Evolutionary conservation across 345 rosid species (phyloP).

Genomic region (Pseudoturritis turrita): DNA sequence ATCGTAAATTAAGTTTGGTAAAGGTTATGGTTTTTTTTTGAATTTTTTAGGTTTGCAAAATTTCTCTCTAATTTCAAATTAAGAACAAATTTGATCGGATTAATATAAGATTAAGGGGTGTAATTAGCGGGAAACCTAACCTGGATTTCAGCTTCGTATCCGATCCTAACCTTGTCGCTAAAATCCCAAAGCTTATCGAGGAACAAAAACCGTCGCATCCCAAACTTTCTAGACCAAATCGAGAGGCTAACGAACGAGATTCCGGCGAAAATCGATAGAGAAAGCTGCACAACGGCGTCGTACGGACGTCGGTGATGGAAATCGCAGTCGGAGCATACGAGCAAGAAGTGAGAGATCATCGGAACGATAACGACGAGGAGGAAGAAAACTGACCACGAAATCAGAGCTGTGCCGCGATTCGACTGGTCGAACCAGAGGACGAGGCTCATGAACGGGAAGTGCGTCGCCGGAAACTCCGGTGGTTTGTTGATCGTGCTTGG

Average conservation of each 20-base stretch:
- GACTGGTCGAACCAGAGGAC: constrained; percentile 60
- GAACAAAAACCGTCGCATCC: constrained; percentile 63
- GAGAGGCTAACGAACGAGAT: constrained; percentile 62
- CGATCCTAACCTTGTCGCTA: constrained; percentile 48
- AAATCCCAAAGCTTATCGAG: constrained; percentile 59
- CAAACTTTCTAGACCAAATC: constrained; percentile 65
- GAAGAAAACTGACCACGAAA: constrained; percentile 74
- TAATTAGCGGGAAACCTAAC: constrained; percentile 18
- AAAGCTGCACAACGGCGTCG: constrained; percentile 64
- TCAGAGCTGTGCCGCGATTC: constrained; percentile 38
- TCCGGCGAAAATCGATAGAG: constrained; percentile 65
- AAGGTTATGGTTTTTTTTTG: not conserved
- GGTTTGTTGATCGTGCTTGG: constrained; percentile 17
- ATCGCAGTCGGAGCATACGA: constrained; percentile 65
- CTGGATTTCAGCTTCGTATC: constrained; percentile 62
- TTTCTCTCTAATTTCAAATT: not conserved
- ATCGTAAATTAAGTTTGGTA: constrained; percentile 18
- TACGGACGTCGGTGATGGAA: constrained; percentile 64
- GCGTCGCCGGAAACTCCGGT: constrained; percentile 13
- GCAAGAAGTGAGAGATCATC: constrained; percentile 61
- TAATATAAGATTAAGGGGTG: not conserved
- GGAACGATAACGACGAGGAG: constrained; percentile 59
- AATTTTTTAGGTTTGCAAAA: not conserved
- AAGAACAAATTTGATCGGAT: not conserved
- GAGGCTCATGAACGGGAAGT: constrained; percentile 16